phyloP scores from a whole-genome alignment of 2,329 filamentous ascomycete species.

The Polychaeton citri region DNA sequence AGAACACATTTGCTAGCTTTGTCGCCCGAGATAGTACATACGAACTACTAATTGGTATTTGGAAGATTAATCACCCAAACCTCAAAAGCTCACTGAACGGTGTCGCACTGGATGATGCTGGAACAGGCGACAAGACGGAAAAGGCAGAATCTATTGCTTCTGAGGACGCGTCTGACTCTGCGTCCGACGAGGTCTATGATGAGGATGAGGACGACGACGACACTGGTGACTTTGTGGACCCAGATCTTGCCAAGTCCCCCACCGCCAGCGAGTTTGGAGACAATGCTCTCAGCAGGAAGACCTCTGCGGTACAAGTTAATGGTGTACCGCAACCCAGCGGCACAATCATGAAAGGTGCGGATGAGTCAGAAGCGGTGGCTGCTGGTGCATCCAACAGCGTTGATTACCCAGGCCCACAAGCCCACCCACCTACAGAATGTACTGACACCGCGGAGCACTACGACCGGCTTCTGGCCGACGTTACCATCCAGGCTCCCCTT shows the following conservation, averaged over 20 bases:
- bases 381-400: slow-evolving; percentile 28
- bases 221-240: slow-evolving; percentile 45
- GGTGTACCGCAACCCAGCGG: slow-evolving; percentile 25
- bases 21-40: slow-evolving; percentile 92
- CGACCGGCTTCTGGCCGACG: slow-evolving; percentile 74
- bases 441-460: slow-evolving; percentile 67
- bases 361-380: slow-evolving; percentile 24
- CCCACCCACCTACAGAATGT: slow-evolving; percentile 76
- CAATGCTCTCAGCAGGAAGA: slow-evolving; percentile 50
- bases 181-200: slow-evolving; percentile 65
- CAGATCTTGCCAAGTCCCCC: slow-evolving; percentile 33
- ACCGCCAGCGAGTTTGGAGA: slow-evolving; percentile 39
- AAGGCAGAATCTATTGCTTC: slow-evolving; percentile 53
- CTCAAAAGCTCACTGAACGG: slow-evolving; percentile 85
- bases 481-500: slow-evolving; percentile 71
- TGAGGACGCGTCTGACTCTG: slow-evolving; percentile 40
- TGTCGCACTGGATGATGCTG: slow-evolving; percentile 61
- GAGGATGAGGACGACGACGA: slow-evolving; percentile 62
- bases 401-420: slow-evolving; percentile 75
- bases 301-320: slow-evolving; percentile 41
- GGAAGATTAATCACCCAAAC: slow-evolving; percentile 91
- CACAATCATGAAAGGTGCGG: slow-evolving; percentile 20
- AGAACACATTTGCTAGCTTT: slow-evolving; percentile 91
- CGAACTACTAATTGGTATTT: slow-evolving; percentile 92
- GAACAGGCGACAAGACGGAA: slow-evolving; percentile 79